Evolutionary conservation across 768 basidiomycete genomes (phyloP).

Genomic region (Suillus luteus): DNA sequence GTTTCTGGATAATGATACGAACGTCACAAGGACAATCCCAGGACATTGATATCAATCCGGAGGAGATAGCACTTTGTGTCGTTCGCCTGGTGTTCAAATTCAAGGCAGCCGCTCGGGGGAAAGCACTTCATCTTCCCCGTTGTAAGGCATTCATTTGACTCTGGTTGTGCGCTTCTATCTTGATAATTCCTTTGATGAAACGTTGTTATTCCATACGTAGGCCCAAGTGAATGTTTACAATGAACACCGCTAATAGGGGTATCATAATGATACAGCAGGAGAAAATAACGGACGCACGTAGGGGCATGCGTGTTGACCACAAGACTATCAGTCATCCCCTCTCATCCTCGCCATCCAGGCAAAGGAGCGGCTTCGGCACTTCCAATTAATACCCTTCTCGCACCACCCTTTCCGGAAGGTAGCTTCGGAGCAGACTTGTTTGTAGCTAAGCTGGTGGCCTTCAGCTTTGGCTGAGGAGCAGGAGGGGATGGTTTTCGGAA

Average conservation of each 20-base stretch:
- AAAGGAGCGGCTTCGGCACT: constrained; percentile 61
- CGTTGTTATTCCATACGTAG: neutral
- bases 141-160: neutral
- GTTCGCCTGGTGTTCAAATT: neutral
- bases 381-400: constrained; percentile 66
- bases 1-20: neutral
- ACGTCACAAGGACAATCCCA: neutral
- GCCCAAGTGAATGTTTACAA: constrained; percentile 2
- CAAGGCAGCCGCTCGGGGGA: neutral
- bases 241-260: neutral
- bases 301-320: neutral
- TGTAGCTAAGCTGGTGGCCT: neutral
- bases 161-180: neutral
- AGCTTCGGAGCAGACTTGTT: constrained; percentile 31
- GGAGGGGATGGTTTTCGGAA: constrained; percentile 28
- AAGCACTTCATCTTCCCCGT: neutral
- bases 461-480: constrained; percentile 20
- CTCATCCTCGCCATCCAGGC: constrained; percentile 52
- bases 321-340: neutral
- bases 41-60: neutral
- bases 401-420: constrained; percentile 47
- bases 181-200: neutral
- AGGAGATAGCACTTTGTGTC: neutral
- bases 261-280: constrained; percentile 13
- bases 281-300: neutral